phyloP scores from a whole-genome alignment of 495 filamentous ascomycete genomes.

The Annulohypoxylon stygium region DNA sequence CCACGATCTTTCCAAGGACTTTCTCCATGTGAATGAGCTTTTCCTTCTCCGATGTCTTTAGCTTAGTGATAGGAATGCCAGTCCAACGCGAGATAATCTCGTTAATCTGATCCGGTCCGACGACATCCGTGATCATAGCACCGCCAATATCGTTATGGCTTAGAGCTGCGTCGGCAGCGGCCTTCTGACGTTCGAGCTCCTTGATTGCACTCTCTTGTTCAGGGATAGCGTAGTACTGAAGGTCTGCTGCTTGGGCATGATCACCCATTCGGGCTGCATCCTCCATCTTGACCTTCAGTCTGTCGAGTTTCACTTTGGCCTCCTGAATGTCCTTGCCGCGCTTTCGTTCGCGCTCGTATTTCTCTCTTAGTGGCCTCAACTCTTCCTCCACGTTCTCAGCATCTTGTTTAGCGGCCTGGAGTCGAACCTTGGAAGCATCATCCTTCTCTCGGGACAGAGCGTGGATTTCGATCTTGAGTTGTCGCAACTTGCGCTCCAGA shows the following conservation, averaged over 20 bases:
- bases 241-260: constrained; percentile 83
- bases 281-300: constrained; percentile 87
- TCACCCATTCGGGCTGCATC: constrained; percentile 91
- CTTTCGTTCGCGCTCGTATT: constrained; percentile 92
- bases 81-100: constrained; percentile 98
- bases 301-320: constrained; percentile 93
- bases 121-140: constrained; percentile 87
- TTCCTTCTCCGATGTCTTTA: constrained; percentile 96
- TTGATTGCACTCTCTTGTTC: constrained; percentile 86
- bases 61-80: constrained; percentile 92
- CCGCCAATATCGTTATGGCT: constrained; percentile 70
- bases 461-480: constrained; percentile 96
- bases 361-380: constrained; percentile 88
- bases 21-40: constrained; percentile 96
- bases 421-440: constrained; percentile 85
- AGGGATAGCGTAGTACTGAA: constrained; percentile 97
- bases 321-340: constrained; percentile 93
- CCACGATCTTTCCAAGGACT: constrained; percentile 81
- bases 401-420: constrained; percentile 85
- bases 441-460: constrained; percentile 94
- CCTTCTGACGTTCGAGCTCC: constrained; percentile 83
- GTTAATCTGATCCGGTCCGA: constrained; percentile 98
- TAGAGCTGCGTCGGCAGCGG: constrained; percentile 78
- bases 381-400: constrained; percentile 94
- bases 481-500: constrained; percentile 86